A percentile compares a stretch with the other conserved stretches of the same genome.
Conservation (phyloP, 2,329 filamentous ascomycete genomes). For the Ceratocystis colombiana region DNA sequence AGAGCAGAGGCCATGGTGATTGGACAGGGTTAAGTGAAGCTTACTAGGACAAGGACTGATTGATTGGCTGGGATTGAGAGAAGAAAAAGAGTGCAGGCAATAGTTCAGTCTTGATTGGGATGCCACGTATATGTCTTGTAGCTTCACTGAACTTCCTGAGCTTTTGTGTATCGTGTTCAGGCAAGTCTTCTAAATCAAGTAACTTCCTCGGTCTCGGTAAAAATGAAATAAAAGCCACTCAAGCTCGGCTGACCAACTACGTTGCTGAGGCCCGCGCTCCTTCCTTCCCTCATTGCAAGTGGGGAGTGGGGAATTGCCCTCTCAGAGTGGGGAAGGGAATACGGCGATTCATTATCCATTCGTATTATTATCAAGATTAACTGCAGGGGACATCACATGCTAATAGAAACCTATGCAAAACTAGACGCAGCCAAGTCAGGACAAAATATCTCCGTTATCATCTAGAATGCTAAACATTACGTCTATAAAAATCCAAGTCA, state of each 20-base stretch:
- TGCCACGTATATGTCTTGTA: conserved; percentile 1
- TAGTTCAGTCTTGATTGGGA: background rate
- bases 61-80: background rate
- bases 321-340: background rate
- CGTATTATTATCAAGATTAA: no score
- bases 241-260: background rate
- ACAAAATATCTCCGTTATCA: no score
- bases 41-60: background rate
- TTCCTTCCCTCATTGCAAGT: conserved; percentile 1
- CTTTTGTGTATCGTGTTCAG: background rate
- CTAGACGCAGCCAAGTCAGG: no score
- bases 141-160: background rate
- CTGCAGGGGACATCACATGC: no score
- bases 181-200: background rate
- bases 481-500: background rate
- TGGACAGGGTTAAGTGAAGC: background rate
- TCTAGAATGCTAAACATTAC: conserved; percentile 1
- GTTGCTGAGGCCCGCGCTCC: background rate
- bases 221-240: background rate
- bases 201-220: background rate
- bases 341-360: background rate
- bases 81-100: background rate
- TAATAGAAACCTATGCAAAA: no score
- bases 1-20: background rate
- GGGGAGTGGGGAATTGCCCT: background rate